Percentiles rank a stretch among this genome's conserved stretches.
phyloP scores from a whole-genome alignment of 306 rosid species.

The Castanea mollissima region DNA sequence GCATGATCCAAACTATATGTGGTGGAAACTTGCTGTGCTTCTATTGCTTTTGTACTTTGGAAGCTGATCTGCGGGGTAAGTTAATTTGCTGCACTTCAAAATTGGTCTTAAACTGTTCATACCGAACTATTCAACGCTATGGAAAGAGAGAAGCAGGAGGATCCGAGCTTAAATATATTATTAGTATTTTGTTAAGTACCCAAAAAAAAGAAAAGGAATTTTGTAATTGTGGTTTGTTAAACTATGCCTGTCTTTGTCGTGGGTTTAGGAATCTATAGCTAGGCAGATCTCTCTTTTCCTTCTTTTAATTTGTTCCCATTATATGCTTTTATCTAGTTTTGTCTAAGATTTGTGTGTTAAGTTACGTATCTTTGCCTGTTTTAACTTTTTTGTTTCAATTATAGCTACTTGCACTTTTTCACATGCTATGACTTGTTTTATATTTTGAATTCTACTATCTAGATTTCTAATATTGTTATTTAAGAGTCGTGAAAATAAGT shows the following conservation, averaged over 20 bases:
- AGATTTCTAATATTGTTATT: too few species aligned
- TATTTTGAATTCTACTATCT: too few species aligned
- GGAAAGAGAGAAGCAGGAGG: constrained; percentile 20
- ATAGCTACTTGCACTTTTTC: too few species aligned
- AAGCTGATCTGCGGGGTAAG: constrained; percentile 36
- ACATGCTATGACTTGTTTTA: too few species aligned
- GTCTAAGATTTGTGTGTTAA: neutral
- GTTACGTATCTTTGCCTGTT: neutral
- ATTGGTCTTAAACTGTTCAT: neutral
- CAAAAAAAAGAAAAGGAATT: neutral
- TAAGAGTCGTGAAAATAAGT: too few species aligned
- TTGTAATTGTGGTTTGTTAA: constrained; percentile 37
- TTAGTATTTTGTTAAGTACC: neutral
- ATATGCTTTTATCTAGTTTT: neutral
- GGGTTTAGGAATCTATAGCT: constrained; percentile 57
- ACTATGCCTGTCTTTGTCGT: constrained; percentile 68
- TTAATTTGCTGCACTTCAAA: neutral
- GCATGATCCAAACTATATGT: constrained; percentile 19
- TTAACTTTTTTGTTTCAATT: neutral
- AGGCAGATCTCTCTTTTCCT: constrained; percentile 29
- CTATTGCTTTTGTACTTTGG: constrained; percentile 44
- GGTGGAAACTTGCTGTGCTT: constrained; percentile 42
- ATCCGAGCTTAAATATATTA: constrained; percentile 22
- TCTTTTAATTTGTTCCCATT: neutral
- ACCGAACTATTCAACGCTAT: neutral